Evolutionary conservation across 2,329 filamentous ascomycete species (phyloP).

Genomic region (Aspergillus ibericus): DNA sequence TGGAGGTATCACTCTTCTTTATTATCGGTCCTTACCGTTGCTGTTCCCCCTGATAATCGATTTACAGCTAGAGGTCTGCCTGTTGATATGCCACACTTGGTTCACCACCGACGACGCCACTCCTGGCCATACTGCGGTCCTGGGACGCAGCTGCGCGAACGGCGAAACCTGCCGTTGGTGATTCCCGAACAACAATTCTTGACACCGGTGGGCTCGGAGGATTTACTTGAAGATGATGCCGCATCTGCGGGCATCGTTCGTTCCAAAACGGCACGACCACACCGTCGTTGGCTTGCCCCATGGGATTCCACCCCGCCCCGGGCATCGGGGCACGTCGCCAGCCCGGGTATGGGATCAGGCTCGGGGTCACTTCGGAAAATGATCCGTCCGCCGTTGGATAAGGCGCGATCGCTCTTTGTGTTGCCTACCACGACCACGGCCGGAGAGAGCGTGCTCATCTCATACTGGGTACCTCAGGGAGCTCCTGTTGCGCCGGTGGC

Average conservation of each 20-base stretch:
- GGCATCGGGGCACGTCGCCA: not conserved
- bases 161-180: constrained; percentile 20
- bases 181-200: constrained; percentile 18
- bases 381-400: constrained; percentile 33
- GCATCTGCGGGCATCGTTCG: constrained; percentile 36
- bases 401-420: constrained; percentile 32
- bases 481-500: not conserved
- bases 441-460: constrained; percentile 19
- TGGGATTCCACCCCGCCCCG: not conserved
- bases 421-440: constrained; percentile 26
- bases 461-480: constrained; percentile 22
- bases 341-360: not conserved
- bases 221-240: constrained; percentile 30
- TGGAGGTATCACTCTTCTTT: not conserved
- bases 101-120: constrained; percentile 35
- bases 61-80: not conserved
- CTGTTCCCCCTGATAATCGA: not conserved
- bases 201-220: constrained; percentile 22
- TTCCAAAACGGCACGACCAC: constrained; percentile 18
- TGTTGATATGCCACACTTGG: constrained; percentile 27
- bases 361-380: constrained; percentile 28
- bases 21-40: not conserved
- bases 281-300: constrained; percentile 27
- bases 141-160: constrained; percentile 21
- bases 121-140: constrained; percentile 39